Evolutionary conservation across 2,329 filamentous ascomycete species (phyloP), one percentile per base, ranked within the genome.

Genomic region (Diaporthe australafricana): DNA sequence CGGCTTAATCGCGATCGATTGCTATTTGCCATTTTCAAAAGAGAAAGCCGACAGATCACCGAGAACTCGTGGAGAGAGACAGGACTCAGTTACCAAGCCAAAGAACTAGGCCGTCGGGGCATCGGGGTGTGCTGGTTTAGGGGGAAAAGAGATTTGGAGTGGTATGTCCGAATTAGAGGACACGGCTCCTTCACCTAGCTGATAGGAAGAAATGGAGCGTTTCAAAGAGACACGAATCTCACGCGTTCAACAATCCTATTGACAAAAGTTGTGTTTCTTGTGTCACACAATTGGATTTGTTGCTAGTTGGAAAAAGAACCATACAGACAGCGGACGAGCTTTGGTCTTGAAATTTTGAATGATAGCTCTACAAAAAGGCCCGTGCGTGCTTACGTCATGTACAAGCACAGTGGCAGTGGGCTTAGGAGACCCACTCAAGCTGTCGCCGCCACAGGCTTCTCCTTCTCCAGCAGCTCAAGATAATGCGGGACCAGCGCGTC

Each of bases 1-100:
- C 95, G 95, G 95, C 95, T 98, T 98, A 98, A 96, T 97, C 92
- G 94, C 92, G 93, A 94, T 94, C 93, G 79, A 47, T 82, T 89
- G 81, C 83, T 97, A 89, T 97, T 87, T 92, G 95, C 94, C 94
- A 89, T 65, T 55, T 47, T 53, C 68, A 56, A 42, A 11, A 35
- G 56, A 52, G 83, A 82, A 76, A 76, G 83, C 84, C 87, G 90
- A 93, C 91, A 88, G 88, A 87, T 87, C 93, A 96, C 94, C 93
- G 93, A 94, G 89, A 89, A 86, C 87, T 92, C 91, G 94, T 88
- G 83, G 87, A 80, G 83, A 81, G 81, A 78, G 83, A 86, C 82
- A 80, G 81, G 78, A 85, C 87, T 89, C 89, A 90, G 90, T 91
- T 89, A 88, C 89, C 86, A 86, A 81, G 84, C 84, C 84, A 79